Conservation (phyloP, 1,139 yeast species). For the Lodderomyces jiufengensis region DNA sequence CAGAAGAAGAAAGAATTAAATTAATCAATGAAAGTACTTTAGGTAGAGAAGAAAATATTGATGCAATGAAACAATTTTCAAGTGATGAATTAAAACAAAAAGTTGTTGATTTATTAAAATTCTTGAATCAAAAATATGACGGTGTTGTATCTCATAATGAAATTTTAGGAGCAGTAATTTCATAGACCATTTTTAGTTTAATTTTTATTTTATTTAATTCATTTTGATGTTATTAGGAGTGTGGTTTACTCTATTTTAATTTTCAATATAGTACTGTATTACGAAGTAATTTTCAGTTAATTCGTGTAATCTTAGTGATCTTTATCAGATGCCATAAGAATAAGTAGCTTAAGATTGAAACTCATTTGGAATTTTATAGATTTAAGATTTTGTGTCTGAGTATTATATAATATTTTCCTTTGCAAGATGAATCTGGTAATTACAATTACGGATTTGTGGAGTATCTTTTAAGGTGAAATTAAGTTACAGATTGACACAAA, state of each 20-base stretch:
- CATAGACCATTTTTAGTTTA: constrained; percentile 1
- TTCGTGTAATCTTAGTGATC: too few relatives aligned
- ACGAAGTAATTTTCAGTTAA: too few relatives aligned
- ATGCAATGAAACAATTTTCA: constrained; percentile 75
- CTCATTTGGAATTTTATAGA: too few relatives aligned
- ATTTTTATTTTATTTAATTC: background rate
- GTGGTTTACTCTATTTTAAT: too few relatives aligned
- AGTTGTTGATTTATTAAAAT: constrained; percentile 69
- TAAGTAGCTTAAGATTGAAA: too few relatives aligned
- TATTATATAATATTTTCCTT: too few relatives aligned
- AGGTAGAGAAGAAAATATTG: constrained; percentile 81
- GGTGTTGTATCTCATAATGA: constrained; percentile 60
- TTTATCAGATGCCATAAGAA: too few relatives aligned
- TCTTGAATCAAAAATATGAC: constrained; percentile 60
- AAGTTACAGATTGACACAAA: too few relatives aligned
- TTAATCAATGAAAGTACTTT: constrained; percentile 68
- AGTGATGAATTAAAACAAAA: constrained; percentile 58
- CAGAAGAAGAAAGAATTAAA: constrained; percentile 69
- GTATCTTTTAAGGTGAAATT: too few relatives aligned
- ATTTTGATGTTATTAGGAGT: background rate
- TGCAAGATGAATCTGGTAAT: constrained; percentile 8
- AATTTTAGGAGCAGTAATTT: constrained; percentile 51
- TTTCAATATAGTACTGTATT: too few relatives aligned
- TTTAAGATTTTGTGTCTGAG: too few relatives aligned
- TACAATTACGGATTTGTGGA: too few relatives aligned